Evolutionary conservation across 441 rosid genomes (phyloP), one percentile per base, ranked within the genome.

Genomic region (Aleurites moluccanus): DNA sequence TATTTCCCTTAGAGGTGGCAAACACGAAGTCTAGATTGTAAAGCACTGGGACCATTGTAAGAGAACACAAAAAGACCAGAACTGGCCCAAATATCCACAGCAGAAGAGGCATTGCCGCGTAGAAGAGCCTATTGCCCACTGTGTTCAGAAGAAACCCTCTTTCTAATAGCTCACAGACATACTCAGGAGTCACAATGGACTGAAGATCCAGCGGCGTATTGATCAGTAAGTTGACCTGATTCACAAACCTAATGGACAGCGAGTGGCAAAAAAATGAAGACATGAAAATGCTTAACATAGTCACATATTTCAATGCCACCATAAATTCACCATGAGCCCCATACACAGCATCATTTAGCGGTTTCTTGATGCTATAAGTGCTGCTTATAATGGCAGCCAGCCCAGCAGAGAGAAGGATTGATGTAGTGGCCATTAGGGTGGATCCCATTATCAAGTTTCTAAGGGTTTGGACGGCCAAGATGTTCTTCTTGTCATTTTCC

Each of bases 401-500:
- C 18, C 97, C 99, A 0, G 96, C 88, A 23, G 88, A 85, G 0
- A 93, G 91, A 8, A 96, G 90, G 80, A 96, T 91, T 2, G 97
- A 90, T 4, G 99, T 92, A 3, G 98, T 93, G 55, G 98, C 98
- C 98, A 96, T 93, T 61, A 96, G 80, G 38, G 97, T 96, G 1
- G 99, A 89, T 73, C 97, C 99, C 99, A 96, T 93, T 30, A 96
- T 88, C 56, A 88, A 75, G 88, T 96, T 96, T 78, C 98, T 79
- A 0, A 96, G 83, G 0, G 96, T 83, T 71, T 96, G 99, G 56
- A 96, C 97, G 0, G 96, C 97, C 73, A 93, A 77, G 8, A 93
- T 84, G 84, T 89, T 93, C 85, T 89, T 93, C 87, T 93, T 96
- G 10, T 96, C 98, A 64, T 90, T 92, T 83, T 96, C 99, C 99